These are phyloP conservation scores for Mycena galericulata DNA, from an alignment of 768 basidiomycete species.

Conservation along the genomic window DNA sequence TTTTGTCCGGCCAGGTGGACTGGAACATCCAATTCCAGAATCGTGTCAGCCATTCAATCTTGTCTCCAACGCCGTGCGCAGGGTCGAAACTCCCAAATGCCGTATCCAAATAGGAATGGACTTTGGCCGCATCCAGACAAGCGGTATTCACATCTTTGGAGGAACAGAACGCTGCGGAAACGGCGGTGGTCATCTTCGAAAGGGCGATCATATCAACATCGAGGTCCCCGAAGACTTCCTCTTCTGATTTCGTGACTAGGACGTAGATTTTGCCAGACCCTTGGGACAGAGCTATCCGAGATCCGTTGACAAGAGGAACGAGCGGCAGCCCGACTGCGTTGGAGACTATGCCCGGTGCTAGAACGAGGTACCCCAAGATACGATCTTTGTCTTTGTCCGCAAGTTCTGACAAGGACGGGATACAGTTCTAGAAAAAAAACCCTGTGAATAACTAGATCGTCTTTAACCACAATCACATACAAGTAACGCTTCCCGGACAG, in stretches of 20 bases:
- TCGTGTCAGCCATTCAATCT: conserved; percentile 37
- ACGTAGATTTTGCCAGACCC: background rate
- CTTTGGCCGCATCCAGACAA: conserved; percentile 13
- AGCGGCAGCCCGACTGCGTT: conserved; percentile 29
- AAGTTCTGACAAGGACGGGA: background rate
- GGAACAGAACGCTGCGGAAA: conserved; percentile 1
- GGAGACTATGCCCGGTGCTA: conserved; percentile 1
- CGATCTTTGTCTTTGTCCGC: conserved; percentile 19
- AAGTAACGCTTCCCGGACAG: conserved; percentile 8
- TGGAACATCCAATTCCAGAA: conserved; percentile 43
- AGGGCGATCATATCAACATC: conserved; percentile 26
- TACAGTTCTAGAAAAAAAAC: background rate
- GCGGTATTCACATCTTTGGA: conserved; percentile 11
- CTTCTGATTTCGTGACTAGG: conserved; percentile 24
- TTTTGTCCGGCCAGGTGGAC: conserved; percentile 10
- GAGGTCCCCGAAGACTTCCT: conserved; percentile 22
- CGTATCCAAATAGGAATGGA: conserved; percentile 31
- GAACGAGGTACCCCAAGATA: conserved; percentile 32
- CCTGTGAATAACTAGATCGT: background rate
- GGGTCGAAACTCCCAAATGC: conserved; percentile 16
- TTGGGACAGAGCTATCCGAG: conserved; percentile 18
- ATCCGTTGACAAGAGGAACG: conserved; percentile 22
- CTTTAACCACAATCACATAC: conserved; percentile 9
- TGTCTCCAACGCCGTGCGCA: conserved; percentile 8
- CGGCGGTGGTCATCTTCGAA: conserved; percentile 6